These are phyloP conservation scores for Cercis canadensis DNA, from an alignment of 306 rosid genomes.

Conservation along the genomic window DNA sequence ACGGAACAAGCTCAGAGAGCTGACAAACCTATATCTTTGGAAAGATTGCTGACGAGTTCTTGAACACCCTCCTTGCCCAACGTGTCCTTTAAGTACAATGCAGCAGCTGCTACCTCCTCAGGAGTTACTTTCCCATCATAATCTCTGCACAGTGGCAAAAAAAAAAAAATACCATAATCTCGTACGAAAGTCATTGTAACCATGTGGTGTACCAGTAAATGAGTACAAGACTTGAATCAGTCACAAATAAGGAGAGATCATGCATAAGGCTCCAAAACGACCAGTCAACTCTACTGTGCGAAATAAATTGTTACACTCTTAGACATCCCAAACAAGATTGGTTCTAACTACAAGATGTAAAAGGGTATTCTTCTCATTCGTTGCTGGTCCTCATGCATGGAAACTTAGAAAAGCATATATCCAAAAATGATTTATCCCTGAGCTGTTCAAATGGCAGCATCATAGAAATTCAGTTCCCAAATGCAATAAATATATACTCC, in stretches of 20 bases:
- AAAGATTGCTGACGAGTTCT: slow-evolving; percentile 87
- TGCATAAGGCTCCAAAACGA: slow-evolving; percentile 18
- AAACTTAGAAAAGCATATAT: not conserved
- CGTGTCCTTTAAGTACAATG: slow-evolving; percentile 84
- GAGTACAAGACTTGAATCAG: slow-evolving; percentile 5
- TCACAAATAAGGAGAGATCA: too few relatives aligned
- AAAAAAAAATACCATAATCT: not conserved
- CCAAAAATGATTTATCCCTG: slow-evolving; percentile 13
- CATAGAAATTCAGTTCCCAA: slow-evolving; percentile 1
- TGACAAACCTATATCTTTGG: slow-evolving; percentile 78
- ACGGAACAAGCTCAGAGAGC: not conserved
- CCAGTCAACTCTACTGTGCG: slow-evolving; percentile 16
- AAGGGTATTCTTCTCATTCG: too few relatives aligned
- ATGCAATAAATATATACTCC: not conserved
- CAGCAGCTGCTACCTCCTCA: slow-evolving; percentile 97
- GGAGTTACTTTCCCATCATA: slow-evolving; percentile 95
- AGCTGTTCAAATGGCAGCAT: slow-evolving; percentile 7
- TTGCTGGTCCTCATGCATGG: too few relatives aligned
- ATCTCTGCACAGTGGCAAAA: slow-evolving; percentile 64
- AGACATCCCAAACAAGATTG: slow-evolving; percentile 20
- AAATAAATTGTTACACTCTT: slow-evolving; percentile 9
- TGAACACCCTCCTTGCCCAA: slow-evolving; percentile 93
- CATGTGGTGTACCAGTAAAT: too few relatives aligned
- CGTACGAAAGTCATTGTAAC: slow-evolving; percentile 28
- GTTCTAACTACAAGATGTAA: not conserved